Conservation (phyloP, 2,329 filamentous ascomycete genomes). For the Colletotrichum sp. region DNA sequence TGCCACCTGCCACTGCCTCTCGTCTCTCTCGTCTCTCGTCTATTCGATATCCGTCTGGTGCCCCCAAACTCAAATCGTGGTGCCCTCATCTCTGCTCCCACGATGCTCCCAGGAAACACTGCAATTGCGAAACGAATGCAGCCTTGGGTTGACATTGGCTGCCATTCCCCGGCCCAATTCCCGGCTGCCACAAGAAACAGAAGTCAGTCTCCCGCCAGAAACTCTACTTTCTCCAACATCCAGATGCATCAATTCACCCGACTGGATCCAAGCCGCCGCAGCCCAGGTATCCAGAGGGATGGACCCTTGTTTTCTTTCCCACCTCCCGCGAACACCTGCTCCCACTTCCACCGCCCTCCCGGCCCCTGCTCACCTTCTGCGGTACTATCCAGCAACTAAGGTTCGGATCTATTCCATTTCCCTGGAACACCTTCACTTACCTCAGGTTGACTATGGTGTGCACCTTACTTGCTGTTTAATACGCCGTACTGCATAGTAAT, state of each 20-base stretch:
- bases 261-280: neutral
- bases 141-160: neutral
- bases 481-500: neutral
- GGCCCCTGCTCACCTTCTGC: neutral
- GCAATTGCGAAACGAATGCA: conserved; percentile 4
- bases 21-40: neutral
- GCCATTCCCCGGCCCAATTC: neutral
- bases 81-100: neutral
- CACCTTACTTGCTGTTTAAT: neutral
- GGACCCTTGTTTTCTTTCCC: neutral
- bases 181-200: neutral
- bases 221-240: neutral
- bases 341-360: neutral
- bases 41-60: neutral
- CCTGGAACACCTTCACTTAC: neutral
- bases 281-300: neutral
- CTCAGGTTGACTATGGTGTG: neutral
- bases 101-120: conserved; percentile 1
- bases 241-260: neutral
- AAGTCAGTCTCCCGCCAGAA: neutral
- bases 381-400: neutral
- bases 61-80: conserved; percentile 2
- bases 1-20: neutral
- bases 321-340: neutral
- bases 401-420: neutral